Evolutionary conservation across 2,329 filamentous ascomycete species (phyloP), one percentile per base, ranked within the genome.

Genomic region (Aplosporella prunicola): DNA sequence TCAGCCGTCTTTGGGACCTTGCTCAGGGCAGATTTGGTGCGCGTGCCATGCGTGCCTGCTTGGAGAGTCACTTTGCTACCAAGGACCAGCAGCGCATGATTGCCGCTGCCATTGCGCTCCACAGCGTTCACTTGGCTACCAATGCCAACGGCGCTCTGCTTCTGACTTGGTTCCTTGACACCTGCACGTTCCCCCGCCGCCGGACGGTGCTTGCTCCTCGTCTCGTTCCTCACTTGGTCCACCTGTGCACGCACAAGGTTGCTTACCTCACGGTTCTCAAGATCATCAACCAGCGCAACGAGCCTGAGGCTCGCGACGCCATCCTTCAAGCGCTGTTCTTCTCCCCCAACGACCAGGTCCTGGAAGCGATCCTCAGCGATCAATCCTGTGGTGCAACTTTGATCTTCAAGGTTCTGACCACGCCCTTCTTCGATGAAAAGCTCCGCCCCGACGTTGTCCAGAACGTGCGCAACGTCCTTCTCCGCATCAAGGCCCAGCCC

Each of bases 391-490:
- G 91, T 38, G 86, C 89, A 3, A 96, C 89, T 1, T 67, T 98
- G 48, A 96, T 98, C 52, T 98, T 96, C 75, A 98, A 98, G 70
- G 88, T 96, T 22, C 71, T 98, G 39, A 96, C 91, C 0, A 96
- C 88, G 6, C 91, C 91, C 0, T 96, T 95, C 72, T 88, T 96
- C 46, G 91, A 98, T 47, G 91, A 98, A 57, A 78, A 70, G 35
- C 88, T 95, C 56, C 82, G 91, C 32, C 69, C 73, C 30, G 84
- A 95, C 51, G 87, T 95, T 15, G 77, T 94, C 5, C 86, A 94
- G 52, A 95, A 87, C 41, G 85, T 98, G 35, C 86, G 89, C 54
- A 85, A 78, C 50, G 87, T 96, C 25, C 72, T 98, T 22, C 64
- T 89, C 22, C 82, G 82, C 51, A 80, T 96, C 61, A 95, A 95